Percentiles rank a stretch among this genome's conserved stretches.
Conservation (phyloP, 2,329 filamentous ascomycete genomes). For the Tolypocladium guangdongense region DNA sequence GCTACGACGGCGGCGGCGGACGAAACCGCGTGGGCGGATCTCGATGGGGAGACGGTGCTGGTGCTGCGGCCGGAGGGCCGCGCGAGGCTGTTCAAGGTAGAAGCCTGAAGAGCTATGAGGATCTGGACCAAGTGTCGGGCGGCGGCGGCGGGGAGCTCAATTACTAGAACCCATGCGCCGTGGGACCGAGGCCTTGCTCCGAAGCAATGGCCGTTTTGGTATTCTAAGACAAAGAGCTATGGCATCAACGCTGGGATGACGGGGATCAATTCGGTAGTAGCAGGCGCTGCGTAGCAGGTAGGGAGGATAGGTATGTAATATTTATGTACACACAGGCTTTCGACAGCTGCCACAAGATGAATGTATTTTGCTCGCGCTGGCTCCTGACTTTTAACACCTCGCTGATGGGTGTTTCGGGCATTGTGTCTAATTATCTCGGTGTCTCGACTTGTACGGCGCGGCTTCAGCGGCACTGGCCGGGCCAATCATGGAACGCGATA, state of each 20-base stretch:
- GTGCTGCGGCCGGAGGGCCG: conserved; percentile 68
- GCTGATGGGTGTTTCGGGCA: neutral
- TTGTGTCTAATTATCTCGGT: neutral
- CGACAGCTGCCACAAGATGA: neutral
- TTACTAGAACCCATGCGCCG: conserved; percentile 45
- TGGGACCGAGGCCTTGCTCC: neutral
- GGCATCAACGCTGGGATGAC: neutral
- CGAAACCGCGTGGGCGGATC: conserved; percentile 40
- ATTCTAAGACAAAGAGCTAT: neutral
- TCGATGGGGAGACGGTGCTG: conserved; percentile 65
- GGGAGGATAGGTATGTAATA: neutral
- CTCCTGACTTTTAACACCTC: neutral
- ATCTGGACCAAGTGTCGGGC: conserved; percentile 75
- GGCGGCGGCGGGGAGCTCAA: conserved; percentile 76
- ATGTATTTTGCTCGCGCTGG: neutral
- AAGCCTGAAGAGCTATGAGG: conserved; percentile 93
- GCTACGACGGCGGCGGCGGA: conserved; percentile 43
- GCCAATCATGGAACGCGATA: conserved; percentile 18
- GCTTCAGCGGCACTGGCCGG: neutral
- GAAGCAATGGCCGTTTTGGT: neutral
- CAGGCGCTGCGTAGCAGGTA: neutral
- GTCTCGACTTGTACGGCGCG: neutral
- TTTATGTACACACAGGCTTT: neutral
- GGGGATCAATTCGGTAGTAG: neutral
- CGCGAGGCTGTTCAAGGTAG: conserved; percentile 86